Evolutionary conservation across 2,329 filamentous ascomycete species (phyloP).

Genomic region (Orbilia oligospora): DNA sequence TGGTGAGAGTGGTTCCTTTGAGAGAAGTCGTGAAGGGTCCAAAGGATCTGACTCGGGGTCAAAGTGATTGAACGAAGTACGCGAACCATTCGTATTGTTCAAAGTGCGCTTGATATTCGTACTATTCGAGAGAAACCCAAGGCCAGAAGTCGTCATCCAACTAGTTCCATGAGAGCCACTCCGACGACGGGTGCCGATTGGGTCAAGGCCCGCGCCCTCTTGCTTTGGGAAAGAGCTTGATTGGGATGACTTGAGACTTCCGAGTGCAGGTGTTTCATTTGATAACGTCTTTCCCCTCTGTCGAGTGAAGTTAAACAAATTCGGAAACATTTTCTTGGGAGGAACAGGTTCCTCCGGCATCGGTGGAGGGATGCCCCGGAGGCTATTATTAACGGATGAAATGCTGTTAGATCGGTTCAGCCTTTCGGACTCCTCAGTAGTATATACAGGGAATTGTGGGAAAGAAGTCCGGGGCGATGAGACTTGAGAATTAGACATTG

Average conservation of each 20-base stretch:
- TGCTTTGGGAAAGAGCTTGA: constrained; percentile 81
- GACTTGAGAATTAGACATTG: constrained; percentile 63
- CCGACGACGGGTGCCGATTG: constrained; percentile 67
- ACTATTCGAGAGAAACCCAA: constrained; percentile 66
- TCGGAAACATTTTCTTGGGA: constrained; percentile 61
- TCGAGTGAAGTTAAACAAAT: constrained; percentile 66
- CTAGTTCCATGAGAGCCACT: constrained; percentile 65
- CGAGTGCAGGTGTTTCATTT: constrained; percentile 76
- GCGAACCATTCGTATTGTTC: constrained; percentile 61
- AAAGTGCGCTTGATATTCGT: constrained; percentile 62
- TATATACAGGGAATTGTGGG: constrained; percentile 63
- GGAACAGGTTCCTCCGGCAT: constrained; percentile 53
- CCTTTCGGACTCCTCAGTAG: constrained; percentile 46
- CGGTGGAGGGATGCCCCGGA: constrained; percentile 51
- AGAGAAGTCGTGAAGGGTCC: constrained; percentile 63
- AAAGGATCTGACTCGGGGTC: constrained; percentile 64
- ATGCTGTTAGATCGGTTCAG: constrained; percentile 54
- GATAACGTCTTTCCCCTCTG: constrained; percentile 75
- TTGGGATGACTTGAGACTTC: constrained; percentile 78
- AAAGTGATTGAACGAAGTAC: constrained; percentile 69
- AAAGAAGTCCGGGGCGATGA: constrained; percentile 64
- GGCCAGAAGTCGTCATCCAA: constrained; percentile 69
- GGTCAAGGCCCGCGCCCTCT: constrained; percentile 66
- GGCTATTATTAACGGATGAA: constrained; percentile 61
- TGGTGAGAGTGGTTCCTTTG: constrained; percentile 62